A percentile compares a stretch with the other conserved stretches of the same genome.
phyloP scores from a whole-genome alignment of 306 rosid genomes.

The Dalbergia oliveri region DNA sequence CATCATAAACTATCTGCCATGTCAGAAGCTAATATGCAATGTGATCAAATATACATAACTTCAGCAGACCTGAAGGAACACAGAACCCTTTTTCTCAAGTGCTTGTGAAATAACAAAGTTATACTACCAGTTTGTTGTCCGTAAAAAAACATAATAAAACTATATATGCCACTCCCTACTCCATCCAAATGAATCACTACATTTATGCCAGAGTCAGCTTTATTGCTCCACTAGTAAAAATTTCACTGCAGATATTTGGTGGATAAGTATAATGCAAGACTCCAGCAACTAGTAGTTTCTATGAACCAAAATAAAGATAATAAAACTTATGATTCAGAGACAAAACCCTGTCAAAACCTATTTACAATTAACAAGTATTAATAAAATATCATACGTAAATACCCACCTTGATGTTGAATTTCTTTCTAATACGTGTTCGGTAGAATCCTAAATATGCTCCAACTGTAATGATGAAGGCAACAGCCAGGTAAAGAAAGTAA shows the following conservation, averaged over 20 bases:
- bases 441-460: slow-evolving; percentile 86
- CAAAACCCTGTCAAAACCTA: slow-evolving; percentile 33
- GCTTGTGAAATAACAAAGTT: not conserved
- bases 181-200: not conserved
- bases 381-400: not conserved
- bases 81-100: not conserved
- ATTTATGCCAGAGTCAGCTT: not conserved
- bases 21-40: slow-evolving; percentile 23
- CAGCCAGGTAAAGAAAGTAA: slow-evolving; percentile 75
- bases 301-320: not conserved
- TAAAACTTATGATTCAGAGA: not conserved
- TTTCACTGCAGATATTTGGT: not conserved
- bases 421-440: slow-evolving; percentile 83
- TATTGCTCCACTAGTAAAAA: not conserved
- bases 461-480: slow-evolving; percentile 64
- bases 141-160: slow-evolving; percentile 6
- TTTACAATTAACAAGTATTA: slow-evolving; percentile 11
- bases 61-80: not conserved
- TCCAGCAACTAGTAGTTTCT: not conserved
- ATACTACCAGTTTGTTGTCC: slow-evolving; percentile 23
- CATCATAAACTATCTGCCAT: not conserved
- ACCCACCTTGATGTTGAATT: slow-evolving; percentile 91
- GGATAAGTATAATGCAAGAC: not conserved
- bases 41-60: not conserved
- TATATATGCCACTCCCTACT: not conserved